These are phyloP conservation scores for Starmerella potacharoeniae DNA, from an alignment of 805 yeast species.

Conservation along the genomic window DNA sequence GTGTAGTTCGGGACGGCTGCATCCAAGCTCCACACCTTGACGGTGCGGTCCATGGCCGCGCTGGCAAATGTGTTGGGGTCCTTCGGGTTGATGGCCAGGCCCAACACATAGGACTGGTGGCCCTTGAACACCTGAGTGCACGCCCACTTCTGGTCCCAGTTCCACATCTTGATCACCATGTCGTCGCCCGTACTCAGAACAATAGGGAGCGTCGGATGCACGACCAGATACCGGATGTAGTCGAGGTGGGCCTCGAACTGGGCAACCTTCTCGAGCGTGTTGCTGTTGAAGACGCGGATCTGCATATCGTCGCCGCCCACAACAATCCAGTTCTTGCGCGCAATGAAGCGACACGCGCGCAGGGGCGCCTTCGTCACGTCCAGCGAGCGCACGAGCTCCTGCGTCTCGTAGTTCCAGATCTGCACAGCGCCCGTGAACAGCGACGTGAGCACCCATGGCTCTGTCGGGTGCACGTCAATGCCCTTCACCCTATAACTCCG, in stretches of 20 bases:
- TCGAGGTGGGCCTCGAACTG: conserved; percentile 99
- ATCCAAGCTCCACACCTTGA: conserved; percentile 92
- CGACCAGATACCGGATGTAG: conserved; percentile 84
- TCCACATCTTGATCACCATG: conserved; percentile 84
- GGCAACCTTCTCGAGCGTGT: conserved; percentile 85
- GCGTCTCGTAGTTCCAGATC: conserved; percentile 89
- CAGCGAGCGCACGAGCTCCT: conserved; percentile 69
- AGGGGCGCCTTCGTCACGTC: conserved; percentile 95
- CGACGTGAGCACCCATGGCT: conserved; percentile 94
- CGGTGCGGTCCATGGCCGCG: conserved; percentile 91
- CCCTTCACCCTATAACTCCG: conserved; percentile 97
- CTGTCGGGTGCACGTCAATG: conserved; percentile 93
- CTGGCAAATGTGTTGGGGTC: conserved; percentile 97
- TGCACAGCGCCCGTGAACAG: conserved; percentile 81
- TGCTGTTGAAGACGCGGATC: conserved; percentile 84
- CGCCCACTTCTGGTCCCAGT: conserved; percentile 93
- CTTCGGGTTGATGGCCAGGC: conserved; percentile 89
- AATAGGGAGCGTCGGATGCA: conserved; percentile 87
- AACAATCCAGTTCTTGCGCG: conserved; percentile 94
- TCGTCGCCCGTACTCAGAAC: conserved; percentile 86
- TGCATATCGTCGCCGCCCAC: conserved; percentile 95
- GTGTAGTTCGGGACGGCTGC: conserved; percentile 84
- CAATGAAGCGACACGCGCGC: conserved; percentile 87
- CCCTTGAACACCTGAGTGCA: conserved; percentile 87
- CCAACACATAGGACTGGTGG: conserved; percentile 91